phyloP scores from a whole-genome alignment of 2,329 filamentous ascomycete genomes.

The Gnomoniopsis smithogilvyi region DNA sequence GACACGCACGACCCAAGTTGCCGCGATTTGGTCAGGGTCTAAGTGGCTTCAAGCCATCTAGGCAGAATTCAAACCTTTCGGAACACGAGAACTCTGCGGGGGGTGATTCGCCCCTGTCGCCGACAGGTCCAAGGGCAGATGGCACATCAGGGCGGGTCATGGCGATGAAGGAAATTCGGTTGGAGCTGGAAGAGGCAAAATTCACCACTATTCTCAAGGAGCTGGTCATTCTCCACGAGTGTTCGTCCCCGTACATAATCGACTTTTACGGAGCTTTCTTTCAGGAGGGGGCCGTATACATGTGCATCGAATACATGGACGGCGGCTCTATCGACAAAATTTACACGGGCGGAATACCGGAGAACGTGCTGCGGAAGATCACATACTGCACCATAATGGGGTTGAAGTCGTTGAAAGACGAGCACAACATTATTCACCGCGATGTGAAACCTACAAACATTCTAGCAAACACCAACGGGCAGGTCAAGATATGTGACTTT shows the following conservation, averaged over 20 bases:
- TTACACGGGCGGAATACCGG: constrained; percentile 86
- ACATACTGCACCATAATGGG: constrained; percentile 87
- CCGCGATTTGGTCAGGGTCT: constrained; percentile 60
- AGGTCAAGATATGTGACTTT: constrained; percentile 98
- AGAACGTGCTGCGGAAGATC: constrained; percentile 84
- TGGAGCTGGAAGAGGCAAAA: constrained; percentile 95
- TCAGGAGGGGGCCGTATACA: constrained; percentile 97
- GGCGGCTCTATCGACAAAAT: constrained; percentile 96
- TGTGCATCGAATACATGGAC: constrained; percentile 99
- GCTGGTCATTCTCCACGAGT: constrained; percentile 91
- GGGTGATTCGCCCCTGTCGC: constrained; percentile 27
- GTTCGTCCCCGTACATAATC: constrained; percentile 92
- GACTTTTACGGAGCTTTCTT: constrained; percentile 99
- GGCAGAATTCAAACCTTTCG: constrained; percentile 34
- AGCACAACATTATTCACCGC: constrained; percentile 98
- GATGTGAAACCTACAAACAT: constrained; percentile 99
- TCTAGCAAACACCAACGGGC: constrained; percentile 80
- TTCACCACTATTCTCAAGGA: constrained; percentile 98
- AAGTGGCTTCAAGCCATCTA: constrained; percentile 41
- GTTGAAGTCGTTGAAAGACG: constrained; percentile 89
- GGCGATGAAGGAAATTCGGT: constrained; percentile 98
- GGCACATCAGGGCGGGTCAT: constrained; percentile 75
- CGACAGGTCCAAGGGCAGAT: constrained; percentile 23
- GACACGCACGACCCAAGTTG: constrained; percentile 66
- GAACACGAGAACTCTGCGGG: constrained; percentile 29